These are phyloP conservation scores for Acer campestre DNA, from an alignment of 345 rosid genomes.

Conservation along the genomic window DNA sequence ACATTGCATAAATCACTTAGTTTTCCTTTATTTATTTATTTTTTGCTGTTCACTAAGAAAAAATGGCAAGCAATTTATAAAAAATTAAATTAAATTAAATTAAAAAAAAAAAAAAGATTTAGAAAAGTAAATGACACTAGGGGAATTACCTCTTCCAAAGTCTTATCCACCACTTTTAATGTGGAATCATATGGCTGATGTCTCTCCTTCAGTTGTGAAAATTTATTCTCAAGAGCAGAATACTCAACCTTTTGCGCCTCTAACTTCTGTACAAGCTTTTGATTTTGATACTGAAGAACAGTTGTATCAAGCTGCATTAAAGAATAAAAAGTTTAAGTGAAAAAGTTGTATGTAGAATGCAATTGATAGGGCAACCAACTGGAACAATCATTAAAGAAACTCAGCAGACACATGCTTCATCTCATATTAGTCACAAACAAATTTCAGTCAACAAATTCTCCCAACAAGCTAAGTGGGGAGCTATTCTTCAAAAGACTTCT, in stretches of 20 bases:
- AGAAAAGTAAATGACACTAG: constrained; percentile 6
- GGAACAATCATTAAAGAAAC: not conserved
- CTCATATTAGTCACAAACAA: not conserved
- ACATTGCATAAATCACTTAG: not conserved
- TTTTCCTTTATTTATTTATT: not conserved
- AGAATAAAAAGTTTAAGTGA: constrained; percentile 15
- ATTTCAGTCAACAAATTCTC: not conserved
- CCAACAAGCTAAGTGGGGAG: not conserved
- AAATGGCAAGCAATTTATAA: not conserved
- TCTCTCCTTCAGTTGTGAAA: constrained; percentile 55
- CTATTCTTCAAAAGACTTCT: not conserved
- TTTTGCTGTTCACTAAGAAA: not conserved
- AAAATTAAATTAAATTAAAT: too few species aligned
- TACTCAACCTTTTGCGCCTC: constrained; percentile 83
- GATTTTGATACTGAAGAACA: constrained; percentile 87
- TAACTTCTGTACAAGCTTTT: constrained; percentile 78
- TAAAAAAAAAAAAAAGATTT: too few species aligned
- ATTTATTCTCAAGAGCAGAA: constrained; percentile 61
- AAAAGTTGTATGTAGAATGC: not conserved
- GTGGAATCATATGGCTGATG: constrained; percentile 58
- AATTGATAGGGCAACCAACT: not conserved
- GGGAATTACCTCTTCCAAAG: constrained; percentile 72
- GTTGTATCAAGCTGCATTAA: constrained; percentile 66
- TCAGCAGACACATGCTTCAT: not conserved
- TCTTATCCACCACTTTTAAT: constrained; percentile 58